phyloP scores from a whole-genome alignment of 106 monocot species.

The Posidonia australis region DNA sequence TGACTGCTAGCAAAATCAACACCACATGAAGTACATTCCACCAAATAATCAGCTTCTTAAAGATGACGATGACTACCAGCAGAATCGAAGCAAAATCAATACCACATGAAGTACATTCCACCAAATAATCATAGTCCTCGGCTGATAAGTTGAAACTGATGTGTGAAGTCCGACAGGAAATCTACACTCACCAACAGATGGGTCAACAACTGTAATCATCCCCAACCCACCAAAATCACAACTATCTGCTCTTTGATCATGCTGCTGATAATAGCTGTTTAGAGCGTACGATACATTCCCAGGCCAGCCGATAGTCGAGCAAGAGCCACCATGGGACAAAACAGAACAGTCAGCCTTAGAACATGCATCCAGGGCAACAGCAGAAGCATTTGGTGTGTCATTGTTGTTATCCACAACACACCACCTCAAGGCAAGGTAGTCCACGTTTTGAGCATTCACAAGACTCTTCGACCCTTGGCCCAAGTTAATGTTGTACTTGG shows the following conservation, averaged over 20 bases:
- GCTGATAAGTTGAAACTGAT: neutral
- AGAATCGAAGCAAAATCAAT: too few relatives aligned
- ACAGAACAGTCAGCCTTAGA: conserved; percentile 56
- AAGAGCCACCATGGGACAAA: conserved; percentile 71
- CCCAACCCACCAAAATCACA: conserved; percentile 78
- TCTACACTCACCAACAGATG: conserved; percentile 62
- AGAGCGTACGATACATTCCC: conserved; percentile 82
- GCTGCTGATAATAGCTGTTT: conserved; percentile 78
- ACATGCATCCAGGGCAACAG: conserved; percentile 38
- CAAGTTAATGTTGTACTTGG: conserved; percentile 63
- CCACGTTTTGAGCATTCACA: conserved; percentile 45
- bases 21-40: neutral
- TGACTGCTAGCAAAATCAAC: too few relatives aligned
- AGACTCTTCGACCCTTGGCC: conserved; percentile 52
- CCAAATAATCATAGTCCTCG: neutral
- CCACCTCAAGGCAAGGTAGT: conserved; percentile 73
- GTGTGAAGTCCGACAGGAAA: conserved; percentile 40
- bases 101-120: neutral
- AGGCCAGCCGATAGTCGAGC: conserved; percentile 47
- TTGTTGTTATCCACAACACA: conserved; percentile 80
- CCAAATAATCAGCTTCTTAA: neutral
- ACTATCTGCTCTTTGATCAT: conserved; percentile 55
- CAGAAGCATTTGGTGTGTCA: conserved; percentile 42
- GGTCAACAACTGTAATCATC: conserved; percentile 82
- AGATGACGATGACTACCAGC: too few relatives aligned